Conservation (phyloP, 2,329 filamentous ascomycete genomes). For the Parastagonospora nodorum region DNA sequence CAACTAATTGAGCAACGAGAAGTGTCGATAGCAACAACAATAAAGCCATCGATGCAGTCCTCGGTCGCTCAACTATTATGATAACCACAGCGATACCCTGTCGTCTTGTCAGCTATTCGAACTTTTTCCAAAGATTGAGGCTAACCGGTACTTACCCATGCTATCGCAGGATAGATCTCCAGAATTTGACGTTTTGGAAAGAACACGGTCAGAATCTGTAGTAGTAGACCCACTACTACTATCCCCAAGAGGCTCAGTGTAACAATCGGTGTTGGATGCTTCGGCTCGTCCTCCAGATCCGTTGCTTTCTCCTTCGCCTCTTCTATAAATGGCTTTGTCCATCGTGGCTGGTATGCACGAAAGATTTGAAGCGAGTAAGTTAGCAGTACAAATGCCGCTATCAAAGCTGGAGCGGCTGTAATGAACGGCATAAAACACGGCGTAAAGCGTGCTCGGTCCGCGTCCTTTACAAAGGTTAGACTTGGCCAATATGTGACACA, state of each 20-base stretch:
- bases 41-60: conserved; percentile 48
- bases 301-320: conserved; percentile 35
- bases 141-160: conserved; percentile 36
- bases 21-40: conserved; percentile 45
- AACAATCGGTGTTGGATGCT: conserved; percentile 31
- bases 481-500: too few relatives aligned
- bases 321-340: conserved; percentile 58
- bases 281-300: conserved; percentile 36
- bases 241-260: conserved; percentile 34
- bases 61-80: conserved; percentile 47
- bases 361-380: conserved; percentile 40
- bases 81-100: conserved; percentile 42
- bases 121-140: not conserved
- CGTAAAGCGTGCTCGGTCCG: conserved; percentile 45
- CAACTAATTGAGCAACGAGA: conserved; percentile 42
- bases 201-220: conserved; percentile 34
- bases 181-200: conserved; percentile 19
- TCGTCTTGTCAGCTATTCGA: conserved; percentile 16
- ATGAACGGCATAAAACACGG: conserved; percentile 49
- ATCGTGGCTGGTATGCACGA: conserved; percentile 51
- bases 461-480: conserved; percentile 29
- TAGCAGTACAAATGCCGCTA: conserved; percentile 46
- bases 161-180: conserved; percentile 33
- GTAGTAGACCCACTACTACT: conserved; percentile 29
- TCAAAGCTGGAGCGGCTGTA: conserved; percentile 43